phyloP scores from a whole-genome alignment of 495 filamentous ascomycete species.

The Talaromyces adpressus region DNA sequence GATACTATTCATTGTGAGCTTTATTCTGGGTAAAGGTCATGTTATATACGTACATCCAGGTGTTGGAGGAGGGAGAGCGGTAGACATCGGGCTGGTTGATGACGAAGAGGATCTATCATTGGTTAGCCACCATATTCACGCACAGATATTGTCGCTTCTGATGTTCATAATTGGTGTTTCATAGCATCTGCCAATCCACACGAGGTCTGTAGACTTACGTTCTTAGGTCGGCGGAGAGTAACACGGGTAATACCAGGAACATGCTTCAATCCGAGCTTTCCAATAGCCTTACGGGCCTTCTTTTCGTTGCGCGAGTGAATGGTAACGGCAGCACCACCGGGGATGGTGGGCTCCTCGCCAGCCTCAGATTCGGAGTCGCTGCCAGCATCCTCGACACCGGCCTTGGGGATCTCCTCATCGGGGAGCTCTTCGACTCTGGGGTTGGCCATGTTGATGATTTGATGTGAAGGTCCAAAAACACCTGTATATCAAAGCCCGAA shows the following conservation, averaged over 20 bases:
- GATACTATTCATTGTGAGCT: slow-evolving; percentile 55
- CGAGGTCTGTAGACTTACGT: slow-evolving; percentile 47
- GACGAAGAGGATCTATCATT: slow-evolving; percentile 91
- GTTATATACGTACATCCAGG: slow-evolving; percentile 76
- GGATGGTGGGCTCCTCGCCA: slow-evolving; percentile 65
- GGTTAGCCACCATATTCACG: slow-evolving; percentile 18
- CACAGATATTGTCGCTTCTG: background rate
- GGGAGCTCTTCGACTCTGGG: slow-evolving; percentile 95
- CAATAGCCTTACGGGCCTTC: slow-evolving; percentile 98
- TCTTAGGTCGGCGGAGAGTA: slow-evolving; percentile 95
- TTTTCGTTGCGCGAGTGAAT: slow-evolving; percentile 99
- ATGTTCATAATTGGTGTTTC: background rate
- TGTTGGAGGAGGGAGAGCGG: slow-evolving; percentile 96
- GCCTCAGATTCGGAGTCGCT: slow-evolving; percentile 72
- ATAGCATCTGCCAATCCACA: no score
- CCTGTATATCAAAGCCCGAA: background rate
- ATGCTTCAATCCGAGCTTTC: slow-evolving; percentile 94
- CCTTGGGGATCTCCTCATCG: slow-evolving; percentile 72
- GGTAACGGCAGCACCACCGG: slow-evolving; percentile 77
- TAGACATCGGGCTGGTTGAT: slow-evolving; percentile 99
- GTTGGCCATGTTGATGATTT: slow-evolving; percentile 73
- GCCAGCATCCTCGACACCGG: slow-evolving; percentile 70
- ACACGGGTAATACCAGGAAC: slow-evolving; percentile 96
- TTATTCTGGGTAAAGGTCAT: background rate
- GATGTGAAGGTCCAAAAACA: background rate